A percentile compares a stretch with the other conserved stretches of the same genome.
These are phyloP conservation scores for Bolboschoenus planiculmis DNA, from an alignment of 176 grass and related monocot species.

Conservation along the genomic window DNA sequence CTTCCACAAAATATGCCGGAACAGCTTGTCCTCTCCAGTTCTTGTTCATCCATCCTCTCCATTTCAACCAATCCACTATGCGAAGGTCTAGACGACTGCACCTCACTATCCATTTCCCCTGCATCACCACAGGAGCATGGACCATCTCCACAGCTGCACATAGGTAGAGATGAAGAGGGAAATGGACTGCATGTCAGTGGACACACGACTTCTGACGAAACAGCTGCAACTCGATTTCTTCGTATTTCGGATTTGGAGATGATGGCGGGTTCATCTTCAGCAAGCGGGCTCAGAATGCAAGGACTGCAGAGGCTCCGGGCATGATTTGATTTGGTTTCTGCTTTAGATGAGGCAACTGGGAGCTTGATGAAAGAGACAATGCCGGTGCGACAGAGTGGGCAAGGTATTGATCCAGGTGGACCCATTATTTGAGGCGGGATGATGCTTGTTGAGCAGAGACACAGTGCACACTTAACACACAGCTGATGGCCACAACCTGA, in stretches of 20 bases:
- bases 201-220: slow-evolving; percentile 81
- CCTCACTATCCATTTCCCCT: slow-evolving; percentile 38
- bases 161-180: slow-evolving; percentile 47
- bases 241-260: slow-evolving; percentile 58
- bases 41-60: slow-evolving; percentile 55
- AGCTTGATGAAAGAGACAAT: slow-evolving; percentile 69
- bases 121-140: slow-evolving; percentile 38
- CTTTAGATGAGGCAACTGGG: slow-evolving; percentile 30
- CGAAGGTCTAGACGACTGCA: slow-evolving; percentile 36
- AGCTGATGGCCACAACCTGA: slow-evolving; percentile 87
- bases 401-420: slow-evolving; percentile 80
- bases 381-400: slow-evolving; percentile 82
- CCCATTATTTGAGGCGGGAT: slow-evolving; percentile 45
- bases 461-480: slow-evolving; percentile 87
- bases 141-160: slow-evolving; percentile 61
- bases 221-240: slow-evolving; percentile 57
- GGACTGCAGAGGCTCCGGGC: slow-evolving; percentile 77
- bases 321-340: slow-evolving; percentile 63
- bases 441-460: slow-evolving; percentile 85
- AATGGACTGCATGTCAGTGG: slow-evolving; percentile 76
- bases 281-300: slow-evolving; percentile 59
- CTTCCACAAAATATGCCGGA: slow-evolving; percentile 79
- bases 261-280: slow-evolving; percentile 43
- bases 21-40: slow-evolving; percentile 57
- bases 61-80: slow-evolving; percentile 31